Evolutionary conservation across 768 basidiomycete species (phyloP).

Genomic region (Auriscalpium vulgare): DNA sequence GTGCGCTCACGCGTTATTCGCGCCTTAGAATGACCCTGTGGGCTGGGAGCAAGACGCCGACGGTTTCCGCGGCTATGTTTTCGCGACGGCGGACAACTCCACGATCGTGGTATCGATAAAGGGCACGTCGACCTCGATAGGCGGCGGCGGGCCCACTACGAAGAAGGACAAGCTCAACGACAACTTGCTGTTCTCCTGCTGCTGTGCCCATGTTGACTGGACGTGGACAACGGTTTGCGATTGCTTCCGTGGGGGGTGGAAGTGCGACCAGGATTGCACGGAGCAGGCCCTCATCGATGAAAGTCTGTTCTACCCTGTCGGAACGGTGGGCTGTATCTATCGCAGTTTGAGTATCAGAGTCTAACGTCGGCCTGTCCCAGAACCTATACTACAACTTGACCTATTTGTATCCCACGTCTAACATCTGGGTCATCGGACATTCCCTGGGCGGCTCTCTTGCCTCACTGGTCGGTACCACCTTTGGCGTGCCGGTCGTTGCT

Average conservation of each 20-base stretch:
- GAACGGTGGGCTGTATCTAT: conserved; percentile 47
- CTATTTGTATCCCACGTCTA: conserved; percentile 81
- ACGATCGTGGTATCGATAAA: conserved; percentile 88
- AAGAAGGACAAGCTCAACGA: conserved; percentile 92
- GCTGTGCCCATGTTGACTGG: conserved; percentile 90
- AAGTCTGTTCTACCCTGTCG: conserved; percentile 81
- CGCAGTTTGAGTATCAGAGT: too few relatives aligned
- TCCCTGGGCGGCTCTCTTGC: conserved; percentile 85
- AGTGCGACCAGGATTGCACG: conserved; percentile 76
- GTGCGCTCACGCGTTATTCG: neutral
- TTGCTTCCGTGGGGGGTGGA: conserved; percentile 68
- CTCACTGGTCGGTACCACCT: conserved; percentile 78
- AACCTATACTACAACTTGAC: conserved; percentile 90
- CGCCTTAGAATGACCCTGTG: conserved; percentile 54
- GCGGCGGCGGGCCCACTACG: conserved; percentile 75
- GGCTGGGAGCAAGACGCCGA: conserved; percentile 91
- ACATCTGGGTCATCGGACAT: conserved; percentile 84
- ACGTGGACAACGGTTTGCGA: conserved; percentile 92
- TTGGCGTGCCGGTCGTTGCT: conserved; percentile 86
- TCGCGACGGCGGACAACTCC: conserved; percentile 74
- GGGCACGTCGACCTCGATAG: conserved; percentile 77
- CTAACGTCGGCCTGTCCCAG: conserved; percentile 28
- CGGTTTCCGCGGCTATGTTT: conserved; percentile 87
- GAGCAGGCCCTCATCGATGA: conserved; percentile 74
- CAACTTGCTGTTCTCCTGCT: conserved; percentile 93